Evolutionary conservation across 192 early-diverging fungal species (phyloP).

Genomic region (Spizellomyces punctatus): DNA sequence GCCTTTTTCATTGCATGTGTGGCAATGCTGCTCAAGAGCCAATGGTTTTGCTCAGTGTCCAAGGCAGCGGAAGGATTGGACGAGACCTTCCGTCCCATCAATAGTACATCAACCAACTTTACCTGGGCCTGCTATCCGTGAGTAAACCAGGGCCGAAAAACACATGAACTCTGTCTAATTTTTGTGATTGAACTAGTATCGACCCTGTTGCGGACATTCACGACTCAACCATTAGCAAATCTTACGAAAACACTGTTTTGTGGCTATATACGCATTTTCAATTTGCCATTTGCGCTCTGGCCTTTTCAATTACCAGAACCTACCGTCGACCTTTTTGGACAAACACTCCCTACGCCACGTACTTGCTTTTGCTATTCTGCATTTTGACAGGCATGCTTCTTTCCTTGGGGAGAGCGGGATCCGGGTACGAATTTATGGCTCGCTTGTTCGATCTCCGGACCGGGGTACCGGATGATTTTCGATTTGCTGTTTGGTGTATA

Average conservation of each 20-base stretch:
- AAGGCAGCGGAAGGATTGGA: slow-evolving; percentile 36
- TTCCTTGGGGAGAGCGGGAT: slow-evolving; percentile 9
- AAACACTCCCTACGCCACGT: slow-evolving; percentile 37
- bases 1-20: slow-evolving; percentile 37
- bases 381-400: slow-evolving; percentile 37
- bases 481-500: slow-evolving; percentile 26
- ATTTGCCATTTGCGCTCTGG: slow-evolving; percentile 35
- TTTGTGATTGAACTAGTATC: not conserved
- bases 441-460: slow-evolving; percentile 31
- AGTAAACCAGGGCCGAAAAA: not conserved
- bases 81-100: slow-evolving; percentile 32
- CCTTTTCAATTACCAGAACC: slow-evolving; percentile 30
- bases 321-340: slow-evolving; percentile 52
- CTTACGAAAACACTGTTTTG: slow-evolving; percentile 48
- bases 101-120: slow-evolving; percentile 17
- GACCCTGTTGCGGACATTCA: slow-evolving; percentile 14
- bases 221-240: slow-evolving; percentile 23
- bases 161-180: no score
- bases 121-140: slow-evolving; percentile 51
- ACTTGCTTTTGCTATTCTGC: slow-evolving; percentile 22
- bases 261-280: slow-evolving; percentile 55
- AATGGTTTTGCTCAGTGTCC: slow-evolving; percentile 47
- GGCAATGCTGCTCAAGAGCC: slow-evolving; percentile 7
- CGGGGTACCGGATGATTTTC: slow-evolving; percentile 34
- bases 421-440: slow-evolving; percentile 28